Evolutionary conservation across 208 protist species (phyloP).

Genomic region (Polymyxa betae): DNA sequence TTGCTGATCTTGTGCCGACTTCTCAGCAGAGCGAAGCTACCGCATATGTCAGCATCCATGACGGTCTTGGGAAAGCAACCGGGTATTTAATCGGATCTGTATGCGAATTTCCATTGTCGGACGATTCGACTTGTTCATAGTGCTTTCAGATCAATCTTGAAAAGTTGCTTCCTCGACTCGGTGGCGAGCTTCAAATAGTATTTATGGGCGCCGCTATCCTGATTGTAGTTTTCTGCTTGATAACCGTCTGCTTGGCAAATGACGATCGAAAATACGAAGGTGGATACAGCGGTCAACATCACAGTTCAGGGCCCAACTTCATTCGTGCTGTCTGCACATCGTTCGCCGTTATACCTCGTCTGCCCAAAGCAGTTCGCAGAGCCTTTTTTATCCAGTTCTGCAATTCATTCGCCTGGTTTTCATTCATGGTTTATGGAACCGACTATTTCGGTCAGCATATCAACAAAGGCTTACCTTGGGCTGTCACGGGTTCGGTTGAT

Average conservation of each 20-base stretch:
- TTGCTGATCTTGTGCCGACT: conserved; percentile 1
- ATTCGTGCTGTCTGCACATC: neutral
- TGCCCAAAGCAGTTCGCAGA: neutral
- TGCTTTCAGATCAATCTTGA: conserved; percentile 12
- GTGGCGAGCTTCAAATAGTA: conserved; percentile 20
- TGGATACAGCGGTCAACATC: neutral
- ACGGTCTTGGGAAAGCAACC: conserved; percentile 31
- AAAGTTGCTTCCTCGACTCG: neutral
- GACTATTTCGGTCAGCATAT: conserved; percentile 48
- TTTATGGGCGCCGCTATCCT: neutral
- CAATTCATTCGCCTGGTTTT: conserved; percentile 49
- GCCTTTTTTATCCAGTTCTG: conserved; percentile 39
- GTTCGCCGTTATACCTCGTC: conserved; percentile 14
- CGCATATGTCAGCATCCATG: conserved; percentile 44
- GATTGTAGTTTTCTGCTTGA: neutral
- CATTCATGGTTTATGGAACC: conserved; percentile 47
- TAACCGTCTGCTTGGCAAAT: neutral
- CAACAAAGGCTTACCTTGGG: neutral
- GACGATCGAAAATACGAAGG: neutral
- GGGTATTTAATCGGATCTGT: conserved; percentile 35
- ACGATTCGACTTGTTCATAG: neutral
- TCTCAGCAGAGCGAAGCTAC: neutral
- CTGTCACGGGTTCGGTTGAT: neutral
- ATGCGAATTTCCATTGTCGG: neutral
- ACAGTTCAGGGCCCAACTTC: neutral